A percentile compares a stretch with the other conserved stretches of the same genome.
These are phyloP conservation scores for Pelargonium fulgidum DNA, from an alignment of 441 rosid species.

Conservation along the genomic window DNA sequence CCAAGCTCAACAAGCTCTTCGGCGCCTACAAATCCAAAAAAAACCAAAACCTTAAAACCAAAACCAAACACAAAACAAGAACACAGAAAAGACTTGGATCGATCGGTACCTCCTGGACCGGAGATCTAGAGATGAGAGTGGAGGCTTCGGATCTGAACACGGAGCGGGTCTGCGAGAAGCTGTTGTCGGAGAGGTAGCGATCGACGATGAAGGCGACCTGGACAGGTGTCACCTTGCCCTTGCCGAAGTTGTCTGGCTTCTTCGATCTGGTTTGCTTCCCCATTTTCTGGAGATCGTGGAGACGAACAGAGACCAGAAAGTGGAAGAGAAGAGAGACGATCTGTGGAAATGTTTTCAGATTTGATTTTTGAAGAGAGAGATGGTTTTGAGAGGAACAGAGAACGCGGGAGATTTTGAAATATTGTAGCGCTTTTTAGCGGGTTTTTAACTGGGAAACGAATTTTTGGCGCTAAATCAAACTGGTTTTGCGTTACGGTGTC, in stretches of 20 bases:
- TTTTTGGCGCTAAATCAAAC: no score
- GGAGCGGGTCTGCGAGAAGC: slow-evolving; percentile 46
- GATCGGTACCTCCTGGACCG: slow-evolving; percentile 42
- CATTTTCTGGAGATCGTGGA: slow-evolving; percentile 27
- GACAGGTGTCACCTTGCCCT: slow-evolving; percentile 58
- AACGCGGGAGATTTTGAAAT: no score
- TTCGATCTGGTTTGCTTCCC: slow-evolving; percentile 47
- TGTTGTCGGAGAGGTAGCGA: slow-evolving; percentile 65
- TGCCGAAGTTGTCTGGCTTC: slow-evolving; percentile 35
- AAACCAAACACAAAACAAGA: not conserved
- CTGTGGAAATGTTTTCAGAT: no score
- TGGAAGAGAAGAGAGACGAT: no score
- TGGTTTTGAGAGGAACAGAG: no score
- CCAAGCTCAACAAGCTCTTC: slow-evolving; percentile 62
- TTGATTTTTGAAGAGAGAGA: no score
- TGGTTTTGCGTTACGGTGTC: no score
- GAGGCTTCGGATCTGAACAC: slow-evolving; percentile 60
- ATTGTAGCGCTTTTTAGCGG: no score
- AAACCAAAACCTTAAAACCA: not conserved
- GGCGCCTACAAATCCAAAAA: slow-evolving; percentile 39
- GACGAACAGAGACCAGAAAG: no score
- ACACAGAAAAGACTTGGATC: not conserved
- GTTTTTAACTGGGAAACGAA: no score
- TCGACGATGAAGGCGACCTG: slow-evolving; percentile 82
- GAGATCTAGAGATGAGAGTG: slow-evolving; percentile 61